Evolutionary conservation across 129 eudicot genomes (phyloP).

Genomic region (Helichrysum umbraculigerum): DNA sequence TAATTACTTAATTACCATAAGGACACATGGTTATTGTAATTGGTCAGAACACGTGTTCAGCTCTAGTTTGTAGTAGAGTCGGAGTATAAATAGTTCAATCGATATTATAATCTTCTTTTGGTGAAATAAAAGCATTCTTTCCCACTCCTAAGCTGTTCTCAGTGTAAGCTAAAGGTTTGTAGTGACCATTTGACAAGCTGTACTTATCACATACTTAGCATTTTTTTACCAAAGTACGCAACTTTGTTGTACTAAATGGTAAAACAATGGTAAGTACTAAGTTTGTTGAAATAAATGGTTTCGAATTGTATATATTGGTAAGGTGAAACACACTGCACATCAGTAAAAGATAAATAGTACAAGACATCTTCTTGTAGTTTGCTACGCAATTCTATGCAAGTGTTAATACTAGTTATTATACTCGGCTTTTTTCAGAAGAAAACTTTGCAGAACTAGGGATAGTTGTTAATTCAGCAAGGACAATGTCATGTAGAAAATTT

Average conservation of each 20-base stretch:
- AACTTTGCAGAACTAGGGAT: not conserved
- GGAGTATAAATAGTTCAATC: not conserved
- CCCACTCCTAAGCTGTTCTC: not conserved
- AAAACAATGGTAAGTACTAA: too few species aligned
- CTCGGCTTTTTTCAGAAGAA: not conserved
- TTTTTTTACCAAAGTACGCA: too few species aligned
- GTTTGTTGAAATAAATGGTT: too few species aligned
- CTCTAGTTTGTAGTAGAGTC: not conserved
- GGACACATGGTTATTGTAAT: not conserved
- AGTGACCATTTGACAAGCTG: too few species aligned
- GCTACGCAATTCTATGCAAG: not conserved
- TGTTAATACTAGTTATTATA: constrained; percentile 1
- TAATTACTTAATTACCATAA: too few species aligned
- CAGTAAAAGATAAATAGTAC: too few species aligned
- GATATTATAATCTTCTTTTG: not conserved
- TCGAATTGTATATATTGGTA: too few species aligned
- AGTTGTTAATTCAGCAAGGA: not conserved
- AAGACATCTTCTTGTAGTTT: not conserved
- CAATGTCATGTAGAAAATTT: not conserved
- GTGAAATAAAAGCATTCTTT: not conserved
- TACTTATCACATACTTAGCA: too few species aligned
- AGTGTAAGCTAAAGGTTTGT: too few species aligned
- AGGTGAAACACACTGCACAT: too few species aligned
- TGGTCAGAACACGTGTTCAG: not conserved
- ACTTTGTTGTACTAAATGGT: too few species aligned